Evolutionary conservation across 129 eudicot species (phyloP).

Genomic region (Lactuca saligna): DNA sequence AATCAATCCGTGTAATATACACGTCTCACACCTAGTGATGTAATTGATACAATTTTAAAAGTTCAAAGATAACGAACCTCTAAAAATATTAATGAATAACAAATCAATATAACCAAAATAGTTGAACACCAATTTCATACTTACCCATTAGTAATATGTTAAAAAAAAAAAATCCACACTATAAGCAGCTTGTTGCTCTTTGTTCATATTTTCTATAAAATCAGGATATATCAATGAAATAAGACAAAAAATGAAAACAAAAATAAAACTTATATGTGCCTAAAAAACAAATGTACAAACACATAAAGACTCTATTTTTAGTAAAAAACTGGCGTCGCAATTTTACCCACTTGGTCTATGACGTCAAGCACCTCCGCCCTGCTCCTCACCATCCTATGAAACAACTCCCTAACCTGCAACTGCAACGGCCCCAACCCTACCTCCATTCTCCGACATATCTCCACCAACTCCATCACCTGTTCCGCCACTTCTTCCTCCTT

Average conservation of each 20-base stretch:
- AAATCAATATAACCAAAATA: too few relatives aligned
- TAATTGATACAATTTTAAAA: too few relatives aligned
- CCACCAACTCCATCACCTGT: conserved; percentile 63
- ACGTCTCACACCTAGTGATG: too few relatives aligned
- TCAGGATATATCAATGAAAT: background rate
- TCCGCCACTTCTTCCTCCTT: conserved; percentile 59
- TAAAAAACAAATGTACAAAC: conserved; percentile 19
- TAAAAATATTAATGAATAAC: too few relatives aligned
- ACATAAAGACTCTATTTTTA: conserved; percentile 17
- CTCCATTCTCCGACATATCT: conserved; percentile 65
- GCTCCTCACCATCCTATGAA: conserved; percentile 89
- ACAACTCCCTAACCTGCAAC: conserved; percentile 76
- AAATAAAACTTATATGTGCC: background rate
- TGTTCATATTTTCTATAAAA: background rate
- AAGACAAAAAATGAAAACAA: background rate
- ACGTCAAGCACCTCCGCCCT: conserved; percentile 75
- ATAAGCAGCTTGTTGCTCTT: too few relatives aligned
- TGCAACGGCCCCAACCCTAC: conserved; percentile 83
- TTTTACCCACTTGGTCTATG: conserved; percentile 64
- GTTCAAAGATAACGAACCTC: too few relatives aligned
- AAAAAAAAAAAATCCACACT: too few relatives aligned
- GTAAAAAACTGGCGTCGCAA: conserved; percentile 38
- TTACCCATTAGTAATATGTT: too few relatives aligned
- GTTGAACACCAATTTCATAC: too few relatives aligned
- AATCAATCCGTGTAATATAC: too few relatives aligned